Evolutionary conservation across 345 rosid genomes (phyloP).

Genomic region (Syzygium grande): DNA sequence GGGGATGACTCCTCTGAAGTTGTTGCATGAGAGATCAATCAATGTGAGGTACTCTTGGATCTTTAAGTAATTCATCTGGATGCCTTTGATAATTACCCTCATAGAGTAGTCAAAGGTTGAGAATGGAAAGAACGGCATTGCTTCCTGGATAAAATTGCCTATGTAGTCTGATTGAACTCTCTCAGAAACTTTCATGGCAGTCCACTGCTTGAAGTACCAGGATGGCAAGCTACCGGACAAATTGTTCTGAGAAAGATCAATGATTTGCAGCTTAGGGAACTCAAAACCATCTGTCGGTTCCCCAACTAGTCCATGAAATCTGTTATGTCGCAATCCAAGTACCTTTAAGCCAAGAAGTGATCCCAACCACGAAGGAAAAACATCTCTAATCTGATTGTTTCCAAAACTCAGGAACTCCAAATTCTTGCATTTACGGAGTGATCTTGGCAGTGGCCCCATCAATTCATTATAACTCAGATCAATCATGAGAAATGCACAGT

Average conservation of each 20-base stretch:
- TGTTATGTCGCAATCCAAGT: constrained; percentile 1
- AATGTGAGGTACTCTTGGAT: not conserved
- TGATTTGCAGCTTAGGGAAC: constrained; percentile 1
- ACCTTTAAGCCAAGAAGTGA: constrained; percentile 5
- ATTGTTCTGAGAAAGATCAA: constrained; percentile 2
- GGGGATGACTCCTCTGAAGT: not conserved
- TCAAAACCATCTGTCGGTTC: not conserved
- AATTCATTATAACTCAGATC: constrained; percentile 9
- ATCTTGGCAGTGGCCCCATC: constrained; percentile 7
- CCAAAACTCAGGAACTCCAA: constrained; percentile 1
- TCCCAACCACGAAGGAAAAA: constrained; percentile 11
- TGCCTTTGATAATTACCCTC: not conserved
- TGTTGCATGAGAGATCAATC: not conserved
- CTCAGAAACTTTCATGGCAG: constrained; percentile 1
- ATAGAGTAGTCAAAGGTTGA: not conserved
- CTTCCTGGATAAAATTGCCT: not conserved
- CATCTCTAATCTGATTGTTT: not conserved
- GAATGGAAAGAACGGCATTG: not conserved
- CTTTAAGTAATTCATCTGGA: not conserved
- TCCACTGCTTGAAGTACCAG: not conserved
- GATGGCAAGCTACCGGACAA: constrained; percentile 3
- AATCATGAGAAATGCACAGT: not conserved
- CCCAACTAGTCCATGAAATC: not conserved
- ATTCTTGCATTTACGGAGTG: not conserved
- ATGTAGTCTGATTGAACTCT: not conserved